Conservation (phyloP, 768 basidiomycete genomes). For the Floccularia luteovirens region DNA sequence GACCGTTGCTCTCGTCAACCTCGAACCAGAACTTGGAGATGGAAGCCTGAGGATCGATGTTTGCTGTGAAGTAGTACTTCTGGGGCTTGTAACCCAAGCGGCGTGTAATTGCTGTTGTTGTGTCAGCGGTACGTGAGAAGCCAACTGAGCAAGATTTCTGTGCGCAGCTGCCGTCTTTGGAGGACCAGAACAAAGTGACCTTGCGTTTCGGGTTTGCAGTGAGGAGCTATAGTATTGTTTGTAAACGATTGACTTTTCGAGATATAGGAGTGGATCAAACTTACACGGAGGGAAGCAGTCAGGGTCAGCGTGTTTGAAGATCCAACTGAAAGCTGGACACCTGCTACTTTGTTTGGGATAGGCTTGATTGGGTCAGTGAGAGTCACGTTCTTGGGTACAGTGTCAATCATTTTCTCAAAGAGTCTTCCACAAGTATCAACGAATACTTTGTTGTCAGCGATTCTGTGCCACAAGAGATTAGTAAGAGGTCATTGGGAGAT, state of each 20-base stretch:
- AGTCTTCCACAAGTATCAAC: slow-evolving; percentile 28
- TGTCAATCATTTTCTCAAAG: slow-evolving; percentile 38
- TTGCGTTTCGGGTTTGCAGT: slow-evolving; percentile 26
- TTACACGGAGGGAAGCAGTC: slow-evolving; percentile 31
- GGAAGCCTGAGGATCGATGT: slow-evolving; percentile 27
- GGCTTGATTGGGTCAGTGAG: slow-evolving; percentile 37
- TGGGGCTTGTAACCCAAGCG: slow-evolving; percentile 25
- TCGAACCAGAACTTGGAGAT: slow-evolving; percentile 44
- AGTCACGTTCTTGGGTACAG: slow-evolving; percentile 34
- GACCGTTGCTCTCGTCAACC: slow-evolving; percentile 37
- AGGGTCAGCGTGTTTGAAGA: slow-evolving; percentile 23
- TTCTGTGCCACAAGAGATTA: slow-evolving; percentile 9
- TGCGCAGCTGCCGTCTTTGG: slow-evolving; percentile 22
- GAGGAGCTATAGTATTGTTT: not conserved
- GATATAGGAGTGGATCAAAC: slow-evolving; percentile 5
- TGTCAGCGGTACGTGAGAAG: slow-evolving; percentile 21
- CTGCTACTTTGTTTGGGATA: slow-evolving; percentile 31
- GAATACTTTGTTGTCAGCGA: slow-evolving; percentile 25
- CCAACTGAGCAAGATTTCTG: slow-evolving; percentile 22
- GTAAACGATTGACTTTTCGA: not conserved
- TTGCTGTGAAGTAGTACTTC: slow-evolving; percentile 35
- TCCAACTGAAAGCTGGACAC: slow-evolving; percentile 28
- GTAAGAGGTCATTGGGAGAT: slow-evolving; percentile 3
- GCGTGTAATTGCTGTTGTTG: slow-evolving; percentile 27
- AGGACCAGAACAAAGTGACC: slow-evolving; percentile 33